Evolutionary conservation across 2,329 filamentous ascomycete genomes (phyloP).

Genomic region (Paecilomyces formosus): DNA sequence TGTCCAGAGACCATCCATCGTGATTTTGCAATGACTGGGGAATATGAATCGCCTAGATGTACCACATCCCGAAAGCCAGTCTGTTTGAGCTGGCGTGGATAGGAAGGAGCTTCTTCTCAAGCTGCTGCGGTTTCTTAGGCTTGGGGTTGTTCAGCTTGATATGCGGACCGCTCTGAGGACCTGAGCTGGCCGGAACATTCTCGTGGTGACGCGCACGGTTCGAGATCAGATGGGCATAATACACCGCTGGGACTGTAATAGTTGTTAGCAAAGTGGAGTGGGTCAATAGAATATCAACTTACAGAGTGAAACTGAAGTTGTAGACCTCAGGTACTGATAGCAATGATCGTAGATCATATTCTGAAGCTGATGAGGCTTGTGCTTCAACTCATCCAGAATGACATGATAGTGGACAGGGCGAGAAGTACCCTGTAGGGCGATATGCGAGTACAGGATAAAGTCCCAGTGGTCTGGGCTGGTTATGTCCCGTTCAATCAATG

Average conservation of each 20-base stretch:
- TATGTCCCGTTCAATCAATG: conserved; percentile 79
- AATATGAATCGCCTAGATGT: conserved; percentile 19
- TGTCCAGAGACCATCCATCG: conserved; percentile 1
- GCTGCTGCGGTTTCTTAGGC: conserved; percentile 16
- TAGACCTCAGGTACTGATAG: conserved; percentile 87
- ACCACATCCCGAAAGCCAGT: conserved; percentile 33
- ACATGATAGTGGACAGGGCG: conserved; percentile 90
- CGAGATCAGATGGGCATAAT: conserved; percentile 89
- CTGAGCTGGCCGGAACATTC: conserved; percentile 34
- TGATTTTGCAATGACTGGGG: background rate
- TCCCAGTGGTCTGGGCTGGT: conserved; percentile 88
- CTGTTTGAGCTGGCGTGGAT: conserved; percentile 22
- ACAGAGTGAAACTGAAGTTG: conserved; percentile 78
- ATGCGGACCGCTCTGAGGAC: conserved; percentile 32
- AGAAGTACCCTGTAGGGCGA: conserved; percentile 88
- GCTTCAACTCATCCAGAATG: conserved; percentile 69
- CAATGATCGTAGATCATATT: conserved; percentile 91
- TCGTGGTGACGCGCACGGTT: conserved; percentile 73
- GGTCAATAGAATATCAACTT: conserved; percentile 10
- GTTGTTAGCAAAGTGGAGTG: conserved; percentile 3
- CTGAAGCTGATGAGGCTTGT: conserved; percentile 63
- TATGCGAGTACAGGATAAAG: conserved; percentile 66
- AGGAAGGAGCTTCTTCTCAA: conserved; percentile 25
- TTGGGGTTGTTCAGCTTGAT: conserved; percentile 24
- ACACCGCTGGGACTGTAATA: conserved; percentile 63